Base-by-base conservation (phyloP, 2,329 filamentous ascomycete genomes). In the Septoria linicola region DNA sequence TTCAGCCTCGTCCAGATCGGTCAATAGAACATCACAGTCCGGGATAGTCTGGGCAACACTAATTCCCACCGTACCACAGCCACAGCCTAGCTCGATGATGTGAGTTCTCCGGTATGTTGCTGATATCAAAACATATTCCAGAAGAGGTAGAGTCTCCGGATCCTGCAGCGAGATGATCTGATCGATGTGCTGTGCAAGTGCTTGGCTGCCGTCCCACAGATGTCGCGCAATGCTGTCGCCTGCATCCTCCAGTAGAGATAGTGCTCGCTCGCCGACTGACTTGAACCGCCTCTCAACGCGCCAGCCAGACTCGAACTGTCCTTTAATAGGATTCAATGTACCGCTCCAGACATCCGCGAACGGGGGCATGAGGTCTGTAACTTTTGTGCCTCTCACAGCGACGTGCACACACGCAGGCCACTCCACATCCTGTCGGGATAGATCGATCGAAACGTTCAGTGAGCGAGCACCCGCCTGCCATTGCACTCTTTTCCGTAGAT, bases 161-260 rank as follows among this genome's bases (percentile, higher is more conserved):
- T 59, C 57, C 32, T 55, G 63, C 45, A 60, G 65, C 43, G 67
- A 65, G 21, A 76, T 66, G 4, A 72, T 68, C 43, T 72, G 66
- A 40, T 76, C 71, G 44, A 83, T 69, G 50, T 78, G 76, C 36
- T 77, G 75, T 2, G 80, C 72, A 25, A 82, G 73, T n/a, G 78
- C 75, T 14, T 84, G 70, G 34, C 80, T 80, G 31, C 80, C 81
- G 67, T 84, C 81, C 85, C 85, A 88, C 41, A 88, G 75, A 70
- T 88, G 85, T 35, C 83, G 74, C 4, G 85, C 85, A 62, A 88
- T 88, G 64, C 82, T 86, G 62, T 88, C 84, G 3, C 84, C 84
- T 0, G 82, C 85, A 62, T 88, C 85, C 65, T 88, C 85, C 73
- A 80, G 83, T 37, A 88, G 78, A 27, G 68, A 67, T 8, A 83